Conservation (phyloP, 2,329 filamentous ascomycete species). For the Trichoderma endophyticum region DNA sequence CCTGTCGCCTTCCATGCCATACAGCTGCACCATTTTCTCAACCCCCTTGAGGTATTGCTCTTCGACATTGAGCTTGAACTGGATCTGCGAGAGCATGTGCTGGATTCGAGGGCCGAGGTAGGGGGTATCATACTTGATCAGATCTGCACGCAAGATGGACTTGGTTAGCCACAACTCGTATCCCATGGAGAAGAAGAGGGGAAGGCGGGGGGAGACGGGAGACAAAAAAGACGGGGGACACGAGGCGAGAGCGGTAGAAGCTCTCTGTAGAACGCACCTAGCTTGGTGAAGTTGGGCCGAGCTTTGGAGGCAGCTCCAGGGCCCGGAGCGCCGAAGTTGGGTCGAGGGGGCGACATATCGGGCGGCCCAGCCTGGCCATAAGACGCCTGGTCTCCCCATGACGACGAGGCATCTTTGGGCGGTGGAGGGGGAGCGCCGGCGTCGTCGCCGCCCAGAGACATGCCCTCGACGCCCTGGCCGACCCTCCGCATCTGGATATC, state of each 20-base stretch:
- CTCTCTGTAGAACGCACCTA: slow-evolving; percentile 60
- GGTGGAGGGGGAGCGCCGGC: slow-evolving; percentile 61
- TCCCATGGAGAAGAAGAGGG: background rate
- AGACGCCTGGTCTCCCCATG: slow-evolving; percentile 53
- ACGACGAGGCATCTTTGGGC: slow-evolving; percentile 64
- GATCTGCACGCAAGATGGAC: slow-evolving; percentile 55
- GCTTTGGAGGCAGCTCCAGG: slow-evolving; percentile 68
- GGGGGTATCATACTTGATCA: slow-evolving; percentile 97
- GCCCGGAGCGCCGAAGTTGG: slow-evolving; percentile 69
- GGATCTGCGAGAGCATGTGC: slow-evolving; percentile 96
- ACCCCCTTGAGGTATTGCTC: slow-evolving; percentile 99
- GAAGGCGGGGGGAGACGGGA: background rate
- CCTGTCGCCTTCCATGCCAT: slow-evolving; percentile 93
- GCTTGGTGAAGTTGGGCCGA: slow-evolving; percentile 89
- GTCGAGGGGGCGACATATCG: slow-evolving; percentile 75
- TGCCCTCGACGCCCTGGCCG: slow-evolving; percentile 62
- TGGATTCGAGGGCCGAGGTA: slow-evolving; percentile 96
- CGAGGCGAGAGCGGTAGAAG: background rate
- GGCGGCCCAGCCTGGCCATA: slow-evolving; percentile 67
- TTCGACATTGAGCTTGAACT: slow-evolving; percentile 98
- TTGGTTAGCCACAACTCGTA: background rate
- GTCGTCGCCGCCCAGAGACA: slow-evolving; percentile 58
- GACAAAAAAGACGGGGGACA: background rate
- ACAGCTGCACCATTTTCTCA: slow-evolving; percentile 98
- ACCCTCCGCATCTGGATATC: slow-evolving; percentile 82